Evolutionary conservation across 2,329 filamentous ascomycete species (phyloP).

Genomic region (Botrytis byssoidea): DNA sequence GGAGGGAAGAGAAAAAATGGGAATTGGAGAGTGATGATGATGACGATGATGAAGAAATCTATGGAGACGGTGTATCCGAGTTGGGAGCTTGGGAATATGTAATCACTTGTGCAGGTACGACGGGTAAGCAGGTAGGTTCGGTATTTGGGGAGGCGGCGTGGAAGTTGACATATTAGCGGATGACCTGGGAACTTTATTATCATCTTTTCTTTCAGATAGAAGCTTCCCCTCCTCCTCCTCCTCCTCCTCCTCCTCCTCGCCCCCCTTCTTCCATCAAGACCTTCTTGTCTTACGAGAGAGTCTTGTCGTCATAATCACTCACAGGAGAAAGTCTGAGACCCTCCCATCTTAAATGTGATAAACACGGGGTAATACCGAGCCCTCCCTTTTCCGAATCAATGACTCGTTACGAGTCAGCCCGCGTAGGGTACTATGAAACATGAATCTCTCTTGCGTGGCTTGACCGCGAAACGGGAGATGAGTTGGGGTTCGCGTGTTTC

Average conservation of each 20-base stretch:
- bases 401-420: neutral
- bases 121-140: neutral
- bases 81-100: neutral
- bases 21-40: neutral
- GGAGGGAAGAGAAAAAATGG: neutral
- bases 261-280: neutral
- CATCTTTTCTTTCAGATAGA: neutral
- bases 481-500: neutral
- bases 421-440: constrained; percentile 1
- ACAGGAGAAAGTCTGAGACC: neutral
- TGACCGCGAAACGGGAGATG: constrained; percentile 4
- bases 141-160: neutral
- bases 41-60: neutral
- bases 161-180: neutral
- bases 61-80: neutral
- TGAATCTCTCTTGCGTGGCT: constrained; percentile 9
- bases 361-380: constrained; percentile 11
- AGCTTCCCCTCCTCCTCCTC: neutral
- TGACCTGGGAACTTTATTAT: neutral
- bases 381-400: neutral
- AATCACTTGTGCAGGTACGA: constrained; percentile 8
- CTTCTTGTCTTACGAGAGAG: neutral
- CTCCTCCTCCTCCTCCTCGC: neutral
- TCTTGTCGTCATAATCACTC: constrained; percentile 10
- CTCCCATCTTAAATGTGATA: constrained; percentile 1